Evolutionary conservation across 2,329 filamentous ascomycete species (phyloP), one percentile per base, ranked within the genome.

Genomic region (Penicillium corylophilum): DNA sequence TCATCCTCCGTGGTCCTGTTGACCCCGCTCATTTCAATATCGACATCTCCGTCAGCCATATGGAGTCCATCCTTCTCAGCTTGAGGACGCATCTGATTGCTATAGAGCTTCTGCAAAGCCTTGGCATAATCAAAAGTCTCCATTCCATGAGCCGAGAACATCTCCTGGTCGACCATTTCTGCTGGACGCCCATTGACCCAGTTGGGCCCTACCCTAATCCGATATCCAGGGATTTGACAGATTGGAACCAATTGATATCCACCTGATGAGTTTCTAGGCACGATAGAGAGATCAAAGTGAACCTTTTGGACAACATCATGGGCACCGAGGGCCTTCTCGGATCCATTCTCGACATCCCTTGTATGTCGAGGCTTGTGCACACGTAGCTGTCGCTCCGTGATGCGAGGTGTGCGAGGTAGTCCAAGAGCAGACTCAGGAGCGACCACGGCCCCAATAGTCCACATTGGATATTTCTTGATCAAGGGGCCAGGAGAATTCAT

Each of bases 371-470:
- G 44, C n/a, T 39, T 48, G 28, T 55, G 53, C 2, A 43, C 15
- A 4, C 16, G 26, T 33, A 57, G 13, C 43, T 61, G 59, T 8
- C 55, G 57, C 10, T 49, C 44, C 10, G 55, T 35, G 1, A n/a
- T n/a, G n/a, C n/a, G n/a, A n/a, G n/a, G n/a, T n/a, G 13, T 41
- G 12, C 50, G 59, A 5, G 24, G 15, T 6, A 49, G 29, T 2
- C 5, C 29, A n/a, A 56, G 49, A 1, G 59, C 57, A 10, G 57
- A 51, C 7, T 43, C 55, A 22, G 59, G 59, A 6, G 59, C 59
- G 1, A 61, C 28, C 8, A 61, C 57, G 1, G 53, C 46, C 0
- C 59, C 57, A 35, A 60, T 36, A 7, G 57, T 56, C 53, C 55
- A 61, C 15, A 47, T 46, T 0, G 59, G 55, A 12, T 35, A 50